Conservation (phyloP, 768 basidiomycete genomes). For the Lyophyllum semitale region DNA sequence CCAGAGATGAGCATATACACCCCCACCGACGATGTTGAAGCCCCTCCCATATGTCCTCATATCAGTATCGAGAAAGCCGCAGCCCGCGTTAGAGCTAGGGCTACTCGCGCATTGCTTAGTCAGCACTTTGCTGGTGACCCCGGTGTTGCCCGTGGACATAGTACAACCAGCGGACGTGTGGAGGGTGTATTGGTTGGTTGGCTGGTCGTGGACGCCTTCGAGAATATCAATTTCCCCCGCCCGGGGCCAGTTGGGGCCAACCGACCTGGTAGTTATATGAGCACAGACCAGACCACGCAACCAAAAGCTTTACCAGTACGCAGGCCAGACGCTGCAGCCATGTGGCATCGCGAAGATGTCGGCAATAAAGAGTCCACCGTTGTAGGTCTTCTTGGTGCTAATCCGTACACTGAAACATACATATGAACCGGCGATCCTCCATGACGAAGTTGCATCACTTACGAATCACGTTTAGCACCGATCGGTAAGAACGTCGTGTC, state of each 20-base stretch:
- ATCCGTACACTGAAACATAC: conserved; percentile 61
- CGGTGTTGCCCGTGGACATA: conserved; percentile 26
- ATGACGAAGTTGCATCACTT: conserved; percentile 22
- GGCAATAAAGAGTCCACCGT: conserved; percentile 71
- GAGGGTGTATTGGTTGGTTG: conserved; percentile 63
- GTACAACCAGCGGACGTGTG: conserved; percentile 54
- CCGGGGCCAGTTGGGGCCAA: conserved; percentile 54
- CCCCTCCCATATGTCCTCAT: conserved; percentile 39
- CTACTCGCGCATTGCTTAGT: conserved; percentile 43
- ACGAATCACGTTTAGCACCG: conserved; percentile 61
- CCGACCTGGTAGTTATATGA: conserved; percentile 28
- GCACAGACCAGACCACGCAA: neutral
- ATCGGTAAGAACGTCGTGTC: conserved; percentile 44
- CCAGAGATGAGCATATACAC: conserved; percentile 61
- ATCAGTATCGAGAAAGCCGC: conserved; percentile 46
- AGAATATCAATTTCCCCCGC: conserved; percentile 72
- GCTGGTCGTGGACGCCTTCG: conserved; percentile 67
- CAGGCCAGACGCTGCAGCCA: conserved; percentile 69
- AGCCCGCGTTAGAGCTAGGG: conserved; percentile 44
- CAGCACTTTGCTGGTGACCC: conserved; percentile 27
- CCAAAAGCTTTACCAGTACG: conserved; percentile 37
- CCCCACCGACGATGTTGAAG: conserved; percentile 49
- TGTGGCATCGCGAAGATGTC: conserved; percentile 73
- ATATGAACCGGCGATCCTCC: conserved; percentile 2
- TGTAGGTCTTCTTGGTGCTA: conserved; percentile 60